These are phyloP conservation scores for Auricularia cornea DNA, from an alignment of 768 basidiomycete genomes.

Conservation along the genomic window DNA sequence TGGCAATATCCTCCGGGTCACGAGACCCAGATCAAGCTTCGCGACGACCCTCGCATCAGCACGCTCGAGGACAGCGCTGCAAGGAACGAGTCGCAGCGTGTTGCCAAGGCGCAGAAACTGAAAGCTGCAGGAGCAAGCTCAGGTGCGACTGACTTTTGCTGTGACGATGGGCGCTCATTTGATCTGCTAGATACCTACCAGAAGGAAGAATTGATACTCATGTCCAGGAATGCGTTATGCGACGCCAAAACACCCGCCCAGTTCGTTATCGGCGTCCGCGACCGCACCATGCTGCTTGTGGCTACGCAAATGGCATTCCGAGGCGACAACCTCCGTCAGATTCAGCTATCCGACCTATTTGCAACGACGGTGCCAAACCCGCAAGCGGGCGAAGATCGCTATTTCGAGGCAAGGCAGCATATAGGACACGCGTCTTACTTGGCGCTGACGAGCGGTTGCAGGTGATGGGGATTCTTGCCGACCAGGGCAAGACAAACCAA, in stretches of 20 bases:
- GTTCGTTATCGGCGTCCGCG: neutral
- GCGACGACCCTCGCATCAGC: constrained; percentile 1
- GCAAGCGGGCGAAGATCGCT: too few relatives aligned
- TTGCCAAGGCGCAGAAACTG: neutral
- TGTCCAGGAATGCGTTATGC: constrained; percentile 5
- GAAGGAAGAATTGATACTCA: constrained; percentile 13
- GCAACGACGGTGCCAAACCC: too few relatives aligned
- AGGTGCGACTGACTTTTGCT: neutral
- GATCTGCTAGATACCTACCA: constrained; percentile 20
- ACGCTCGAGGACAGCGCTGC: neutral
- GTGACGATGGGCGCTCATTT: neutral
- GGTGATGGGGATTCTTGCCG: too few relatives aligned
- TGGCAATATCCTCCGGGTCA: neutral
- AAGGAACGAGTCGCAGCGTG: constrained; percentile 2
- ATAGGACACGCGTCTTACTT: too few relatives aligned
- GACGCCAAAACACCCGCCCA: neutral
- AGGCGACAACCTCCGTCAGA: neutral
- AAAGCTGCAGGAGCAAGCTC: constrained; percentile 3
- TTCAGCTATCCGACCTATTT: neutral
- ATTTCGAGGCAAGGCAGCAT: too few relatives aligned
- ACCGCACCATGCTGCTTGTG: neutral
- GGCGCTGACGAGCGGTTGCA: too few relatives aligned
- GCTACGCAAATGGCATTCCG: neutral
- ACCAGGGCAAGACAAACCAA: neutral
- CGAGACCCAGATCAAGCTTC: neutral